These are phyloP conservation scores for Sequoia sempervirens DNA, from an alignment of 75 land plant species.

Conservation along the genomic window DNA sequence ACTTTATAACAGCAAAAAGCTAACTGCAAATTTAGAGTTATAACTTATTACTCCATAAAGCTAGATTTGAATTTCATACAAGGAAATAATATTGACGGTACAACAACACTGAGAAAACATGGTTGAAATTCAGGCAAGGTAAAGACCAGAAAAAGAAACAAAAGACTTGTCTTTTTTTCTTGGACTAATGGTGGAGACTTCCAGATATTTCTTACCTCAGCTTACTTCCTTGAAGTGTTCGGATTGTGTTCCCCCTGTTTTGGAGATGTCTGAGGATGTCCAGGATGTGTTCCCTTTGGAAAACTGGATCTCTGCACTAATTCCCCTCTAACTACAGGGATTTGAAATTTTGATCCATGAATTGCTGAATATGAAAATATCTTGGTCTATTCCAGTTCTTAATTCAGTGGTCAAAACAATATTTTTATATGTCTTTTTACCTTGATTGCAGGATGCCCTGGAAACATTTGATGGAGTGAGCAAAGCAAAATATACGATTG, in stretches of 20 bases:
- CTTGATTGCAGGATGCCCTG: slow-evolving; percentile 59
- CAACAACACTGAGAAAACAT: background rate
- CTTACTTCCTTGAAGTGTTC: too few species aligned
- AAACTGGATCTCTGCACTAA: background rate
- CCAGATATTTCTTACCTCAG: too few species aligned
- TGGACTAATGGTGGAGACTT: too few species aligned
- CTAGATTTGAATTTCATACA: background rate
- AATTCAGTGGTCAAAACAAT: background rate
- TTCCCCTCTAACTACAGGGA: background rate
- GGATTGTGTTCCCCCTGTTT: background rate
- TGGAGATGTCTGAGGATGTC: background rate
- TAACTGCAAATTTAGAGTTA: background rate
- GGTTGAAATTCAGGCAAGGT: background rate
- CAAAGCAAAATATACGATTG: slow-evolving; percentile 94
- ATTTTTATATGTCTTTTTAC: background rate
- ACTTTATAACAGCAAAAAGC: background rate
- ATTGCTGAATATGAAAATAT: background rate
- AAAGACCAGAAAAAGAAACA: background rate
- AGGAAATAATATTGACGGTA: background rate
- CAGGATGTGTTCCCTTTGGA: background rate
- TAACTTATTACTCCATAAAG: background rate
- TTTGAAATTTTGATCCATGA: background rate
- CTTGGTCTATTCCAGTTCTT: background rate
- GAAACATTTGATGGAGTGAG: slow-evolving; percentile 87
- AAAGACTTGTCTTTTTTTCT: too few species aligned